These are phyloP conservation scores for Halophytophthora batemanensis DNA, from an alignment of 352 stramenopile genomes.

Conservation along the genomic window DNA sequence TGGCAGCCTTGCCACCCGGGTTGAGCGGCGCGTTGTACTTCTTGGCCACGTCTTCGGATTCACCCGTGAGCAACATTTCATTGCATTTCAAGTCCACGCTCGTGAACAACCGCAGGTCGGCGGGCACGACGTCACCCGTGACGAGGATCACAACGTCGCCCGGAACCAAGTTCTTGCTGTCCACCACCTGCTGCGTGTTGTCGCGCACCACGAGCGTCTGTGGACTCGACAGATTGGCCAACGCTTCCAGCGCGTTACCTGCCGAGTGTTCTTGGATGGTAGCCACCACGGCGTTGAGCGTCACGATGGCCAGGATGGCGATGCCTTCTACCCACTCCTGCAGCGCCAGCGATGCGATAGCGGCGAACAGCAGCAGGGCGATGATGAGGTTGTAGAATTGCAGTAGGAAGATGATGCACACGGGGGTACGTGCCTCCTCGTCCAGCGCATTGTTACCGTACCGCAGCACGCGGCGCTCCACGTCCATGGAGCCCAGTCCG, in stretches of 20 bases:
- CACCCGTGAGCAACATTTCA: conserved; percentile 93
- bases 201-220: conserved; percentile 68
- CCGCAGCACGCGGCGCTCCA: conserved; percentile 37
- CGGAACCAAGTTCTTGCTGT: conserved; percentile 66
- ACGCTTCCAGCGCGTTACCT: conserved; percentile 54
- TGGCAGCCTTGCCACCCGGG: conserved; percentile 20
- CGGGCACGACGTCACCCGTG: conserved; percentile 91
- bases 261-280: conserved; percentile 66
- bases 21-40: conserved; percentile 43
- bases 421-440: conserved; percentile 48
- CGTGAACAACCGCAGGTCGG: conserved; percentile 87
- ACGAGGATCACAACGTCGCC: conserved; percentile 88
- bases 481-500: conserved; percentile 40
- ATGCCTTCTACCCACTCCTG: conserved; percentile 71
- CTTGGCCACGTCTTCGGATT: conserved; percentile 83
- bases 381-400: conserved; percentile 87
- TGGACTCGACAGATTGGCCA: conserved; percentile 61
- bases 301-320: conserved; percentile 64
- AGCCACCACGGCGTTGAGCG: conserved; percentile 56
- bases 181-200: conserved; percentile 50
- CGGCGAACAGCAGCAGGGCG: conserved; percentile 54
- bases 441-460: conserved; percentile 64
- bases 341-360: conserved; percentile 48
- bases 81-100: conserved; percentile 89
- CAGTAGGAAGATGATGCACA: conserved; percentile 65